Evolutionary conservation across 2,329 filamentous ascomycete species (phyloP).

Genomic region (Helotiales sp.): DNA sequence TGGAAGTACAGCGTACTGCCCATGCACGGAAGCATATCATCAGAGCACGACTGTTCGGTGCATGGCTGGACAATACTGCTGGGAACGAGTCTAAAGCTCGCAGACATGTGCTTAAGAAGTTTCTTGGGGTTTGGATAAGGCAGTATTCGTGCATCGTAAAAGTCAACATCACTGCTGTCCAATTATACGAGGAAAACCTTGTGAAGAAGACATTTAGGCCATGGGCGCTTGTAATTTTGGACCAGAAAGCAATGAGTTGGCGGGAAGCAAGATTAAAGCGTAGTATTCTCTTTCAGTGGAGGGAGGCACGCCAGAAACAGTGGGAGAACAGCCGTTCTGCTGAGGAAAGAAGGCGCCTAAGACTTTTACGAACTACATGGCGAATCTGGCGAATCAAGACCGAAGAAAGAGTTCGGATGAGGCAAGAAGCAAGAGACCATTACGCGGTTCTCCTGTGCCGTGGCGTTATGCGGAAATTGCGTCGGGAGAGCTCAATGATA

Average conservation of each 20-base stretch:
- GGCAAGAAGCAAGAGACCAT: slow-evolving; percentile 16
- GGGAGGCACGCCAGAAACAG: slow-evolving; percentile 15
- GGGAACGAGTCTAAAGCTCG: slow-evolving; percentile 44
- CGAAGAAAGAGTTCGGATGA: slow-evolving; percentile 12
- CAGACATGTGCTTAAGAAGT: slow-evolving; percentile 52
- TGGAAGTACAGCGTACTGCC: slow-evolving; percentile 65
- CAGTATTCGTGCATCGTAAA: slow-evolving; percentile 25
- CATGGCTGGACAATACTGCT: slow-evolving; percentile 64
- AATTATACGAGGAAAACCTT: slow-evolving; percentile 34
- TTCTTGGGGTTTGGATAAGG: slow-evolving; percentile 49
- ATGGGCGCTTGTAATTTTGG: slow-evolving; percentile 39
- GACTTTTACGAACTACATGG: slow-evolving; percentile 22
- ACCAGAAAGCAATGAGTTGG: slow-evolving; percentile 22
- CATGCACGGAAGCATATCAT: slow-evolving; percentile 71
- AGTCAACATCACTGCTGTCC: slow-evolving; percentile 30
- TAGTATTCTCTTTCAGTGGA: slow-evolving; percentile 28
- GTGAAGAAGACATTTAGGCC: slow-evolving; percentile 31
- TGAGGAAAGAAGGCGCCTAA: slow-evolving; percentile 22
- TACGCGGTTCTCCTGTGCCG: slow-evolving; percentile 13
- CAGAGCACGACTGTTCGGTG: slow-evolving; percentile 65
- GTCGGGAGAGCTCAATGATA: slow-evolving; percentile 26
- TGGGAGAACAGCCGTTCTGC: slow-evolving; percentile 23
- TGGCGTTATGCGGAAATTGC: slow-evolving; percentile 29
- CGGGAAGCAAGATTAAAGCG: slow-evolving; percentile 20
- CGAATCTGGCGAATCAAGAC: slow-evolving; percentile 26